Conservation (phyloP, 73 alveolate species). For the Diophrys sp. region DNA sequence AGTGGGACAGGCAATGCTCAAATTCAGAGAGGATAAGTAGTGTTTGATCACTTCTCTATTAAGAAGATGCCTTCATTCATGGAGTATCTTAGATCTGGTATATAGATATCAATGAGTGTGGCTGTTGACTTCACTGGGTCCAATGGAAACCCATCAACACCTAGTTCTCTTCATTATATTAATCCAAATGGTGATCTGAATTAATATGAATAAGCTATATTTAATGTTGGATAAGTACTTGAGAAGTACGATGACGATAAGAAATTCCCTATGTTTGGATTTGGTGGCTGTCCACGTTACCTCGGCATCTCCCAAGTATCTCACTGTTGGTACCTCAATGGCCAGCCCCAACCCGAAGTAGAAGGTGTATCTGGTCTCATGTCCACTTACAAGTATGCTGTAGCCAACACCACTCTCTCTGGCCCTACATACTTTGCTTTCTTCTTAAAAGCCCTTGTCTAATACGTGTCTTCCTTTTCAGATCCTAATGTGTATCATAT, state of each 20-base stretch:
- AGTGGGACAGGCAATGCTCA: conserved; percentile 2
- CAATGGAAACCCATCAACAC: conserved; percentile 61
- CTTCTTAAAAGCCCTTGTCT: conserved; percentile 17
- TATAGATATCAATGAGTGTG: conserved; percentile 59
- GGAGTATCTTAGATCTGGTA: conserved; percentile 72
- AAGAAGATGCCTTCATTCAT: conserved; percentile 58
- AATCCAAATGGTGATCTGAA: conserved; percentile 36
- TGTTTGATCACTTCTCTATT: conserved; percentile 4
- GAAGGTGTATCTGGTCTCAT: conserved; percentile 25
- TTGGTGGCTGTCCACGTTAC: conserved; percentile 88
- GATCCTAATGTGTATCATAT: conserved; percentile 56
- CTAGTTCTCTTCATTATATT: conserved; percentile 64
- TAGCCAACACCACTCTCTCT: conserved; percentile 14
- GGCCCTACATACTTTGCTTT: conserved; percentile 57
- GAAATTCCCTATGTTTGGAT: conserved; percentile 88
- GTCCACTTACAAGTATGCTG: conserved; percentile 34
- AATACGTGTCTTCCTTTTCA: conserved; percentile 20
- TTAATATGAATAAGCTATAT: conserved; percentile 82
- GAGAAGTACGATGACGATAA: conserved; percentile 79
- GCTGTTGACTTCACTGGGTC: conserved; percentile 86
- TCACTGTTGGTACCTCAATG: conserved; percentile 89
- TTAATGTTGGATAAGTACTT: conserved; percentile 69
- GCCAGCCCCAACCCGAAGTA: conserved; percentile 70
- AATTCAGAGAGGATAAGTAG: conserved; percentile 1
- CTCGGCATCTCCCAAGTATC: conserved; percentile 41